Evolutionary conservation across 2,329 filamentous ascomycete species (phyloP), one percentile per base, ranked within the genome.

Genomic region (Sclerotiophoma versabilis): DNA sequence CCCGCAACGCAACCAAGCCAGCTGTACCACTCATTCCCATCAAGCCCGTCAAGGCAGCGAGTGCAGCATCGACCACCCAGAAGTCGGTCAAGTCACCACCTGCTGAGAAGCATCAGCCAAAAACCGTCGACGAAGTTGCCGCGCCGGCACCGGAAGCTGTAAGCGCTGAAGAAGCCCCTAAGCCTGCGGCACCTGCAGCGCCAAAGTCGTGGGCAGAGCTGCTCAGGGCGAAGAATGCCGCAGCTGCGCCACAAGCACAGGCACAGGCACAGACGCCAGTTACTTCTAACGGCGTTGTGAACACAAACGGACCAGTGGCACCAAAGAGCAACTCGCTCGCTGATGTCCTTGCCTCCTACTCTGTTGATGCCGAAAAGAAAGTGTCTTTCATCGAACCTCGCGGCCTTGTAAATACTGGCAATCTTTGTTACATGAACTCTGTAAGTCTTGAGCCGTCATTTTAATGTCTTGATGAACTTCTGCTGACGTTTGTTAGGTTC

Each of bases 401-500:
- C 63, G 95, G 95, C 42, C 84, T 99, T 70, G 90, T 96, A 64
- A 99, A 99, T 77, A 96, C 93, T 33, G 95, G 95, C 43, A 98
- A 99, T 73, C 96, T 98, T 91, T 99, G 95, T 77, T 99, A 99
- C 78, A 98, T 99, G 95, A 99, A 98, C 80, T 97, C 95, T 60
- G 93, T 96, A 83, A 79, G 91, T 79, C 19, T 11, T 4, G 3
- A 15, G 25, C 14, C 9, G n/a, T n/a, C 14, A 4, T 5, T n/a
- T n/a, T n/a, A n/a, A n/a, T n/a, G n/a, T 15, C 14, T 6, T 0
- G 7, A 12, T n/a, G 22, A 29, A 8, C 8, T 11, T 9, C 29
- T 32, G 17, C 49, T 83, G 69, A 83, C 64, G 25, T 7, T 7
- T 34, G 7, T 4, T 62, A 96, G 92, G 88, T 98, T 75, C 84